Percentiles rank a stretch among this genome's conserved stretches.
These are phyloP conservation scores for Tympanopsis confertula DNA, from an alignment of 2,329 filamentous ascomycete genomes.

Conservation along the genomic window DNA sequence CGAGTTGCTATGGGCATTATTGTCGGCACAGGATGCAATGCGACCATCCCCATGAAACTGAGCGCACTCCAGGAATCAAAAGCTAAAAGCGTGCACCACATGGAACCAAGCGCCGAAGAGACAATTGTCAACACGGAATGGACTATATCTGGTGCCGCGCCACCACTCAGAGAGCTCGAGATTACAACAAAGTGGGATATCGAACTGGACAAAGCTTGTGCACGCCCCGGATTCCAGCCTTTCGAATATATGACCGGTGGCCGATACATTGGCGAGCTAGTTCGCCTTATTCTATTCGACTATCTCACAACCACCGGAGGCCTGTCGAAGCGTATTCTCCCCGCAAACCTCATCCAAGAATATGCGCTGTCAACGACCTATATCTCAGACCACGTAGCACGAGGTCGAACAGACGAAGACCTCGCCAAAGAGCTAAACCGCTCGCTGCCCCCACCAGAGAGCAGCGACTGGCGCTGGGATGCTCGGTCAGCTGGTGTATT, in stretches of 20 bases:
- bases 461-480: constrained; percentile 48
- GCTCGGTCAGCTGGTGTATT: constrained; percentile 44
- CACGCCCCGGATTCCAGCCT: constrained; percentile 66
- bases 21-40: constrained; percentile 71
- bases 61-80: constrained; percentile 49
- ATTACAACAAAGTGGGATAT: constrained; percentile 64
- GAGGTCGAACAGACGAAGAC: constrained; percentile 29
- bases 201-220: constrained; percentile 52
- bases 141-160: constrained; percentile 67
- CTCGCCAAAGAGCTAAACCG: constrained; percentile 19
- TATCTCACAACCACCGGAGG: constrained; percentile 37
- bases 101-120: constrained; percentile 37
- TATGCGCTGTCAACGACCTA: constrained; percentile 64
- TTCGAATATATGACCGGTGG: constrained; percentile 78
- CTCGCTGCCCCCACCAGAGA: constrained; percentile 20
- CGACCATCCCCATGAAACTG: constrained; percentile 62
- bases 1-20: constrained; percentile 71
- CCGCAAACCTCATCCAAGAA: constrained; percentile 37
- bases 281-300: constrained; percentile 58
- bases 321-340: constrained; percentile 32
- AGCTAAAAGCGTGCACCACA: constrained; percentile 14
- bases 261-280: constrained; percentile 66
- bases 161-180: constrained; percentile 47
- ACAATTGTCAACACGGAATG: constrained; percentile 77
- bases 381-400: constrained; percentile 33